Evolutionary conservation across 306 rosid species (phyloP), one percentile per base, ranked within the genome.

Genomic region (Canavalia gladiata): DNA sequence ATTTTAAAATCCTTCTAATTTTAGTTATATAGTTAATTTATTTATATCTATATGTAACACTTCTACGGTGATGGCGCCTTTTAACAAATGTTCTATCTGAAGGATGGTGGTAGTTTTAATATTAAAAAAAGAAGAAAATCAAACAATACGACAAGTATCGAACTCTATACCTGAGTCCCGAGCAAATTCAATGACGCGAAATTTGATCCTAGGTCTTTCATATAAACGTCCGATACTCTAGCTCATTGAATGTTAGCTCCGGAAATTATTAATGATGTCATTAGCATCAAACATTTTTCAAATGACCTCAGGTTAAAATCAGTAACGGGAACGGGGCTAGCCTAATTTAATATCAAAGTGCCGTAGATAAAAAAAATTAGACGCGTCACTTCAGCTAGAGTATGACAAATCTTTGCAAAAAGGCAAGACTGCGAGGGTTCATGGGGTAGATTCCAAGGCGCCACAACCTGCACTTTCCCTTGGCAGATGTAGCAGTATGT

Each of bases 381-480:
- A 30, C n/a, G 37, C 13, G 6, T 58, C 4, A 57, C 11, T 58
- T 29, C n/a, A 58, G 39, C 8, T 29, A 28, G 28, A 45, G 50
- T 45, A 45, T 18, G 25, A 18, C 25, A 18, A 18, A 18, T 18
- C 25, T 18, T 18, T 18, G 25, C 25, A 18, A 18, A 18, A 18
- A 55, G n/a, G 31, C 59, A 54, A 4, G 35, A 31, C 6, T 6
- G 28, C 10, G 28, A 62, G 28, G 28, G 5, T 31, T 62, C 45
- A 34, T 62, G 12, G 28, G 4, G 29, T 34, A 34, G 5, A 62
- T 12, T 62, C 12, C 4, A 11, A 34, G 12, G 45, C 28, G 6
- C 68, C 45, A 62, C 45, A 63, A 63, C 68, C 46, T 35, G 68
- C 29, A 34, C 46, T 34, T 30, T 39, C 35, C 63, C 25, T 57